Conservation (phyloP, 768 basidiomycete species). For the Leucocoprinus leucothites region DNA sequence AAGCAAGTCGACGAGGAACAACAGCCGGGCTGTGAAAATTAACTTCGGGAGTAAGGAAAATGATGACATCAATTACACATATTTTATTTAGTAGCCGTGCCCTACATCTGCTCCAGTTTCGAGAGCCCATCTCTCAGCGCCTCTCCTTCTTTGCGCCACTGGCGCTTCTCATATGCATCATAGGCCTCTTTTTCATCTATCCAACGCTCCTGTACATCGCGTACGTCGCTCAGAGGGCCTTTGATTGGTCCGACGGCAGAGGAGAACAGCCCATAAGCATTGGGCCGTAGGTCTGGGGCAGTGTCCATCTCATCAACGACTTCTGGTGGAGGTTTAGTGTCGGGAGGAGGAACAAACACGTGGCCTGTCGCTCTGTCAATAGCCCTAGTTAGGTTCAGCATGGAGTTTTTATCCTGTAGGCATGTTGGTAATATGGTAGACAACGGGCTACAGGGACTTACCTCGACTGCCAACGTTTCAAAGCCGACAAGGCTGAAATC, state of each 20-base stretch:
- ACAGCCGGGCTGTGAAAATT: neutral
- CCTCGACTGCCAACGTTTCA: constrained; percentile 96
- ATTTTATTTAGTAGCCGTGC: neutral
- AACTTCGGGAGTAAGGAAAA: too few species aligned
- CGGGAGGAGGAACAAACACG: constrained; percentile 67
- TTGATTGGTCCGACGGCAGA: constrained; percentile 55
- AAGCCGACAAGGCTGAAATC: constrained; percentile 93
- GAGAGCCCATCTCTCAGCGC: constrained; percentile 37
- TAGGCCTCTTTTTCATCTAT: constrained; percentile 80
- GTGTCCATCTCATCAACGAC: constrained; percentile 30
- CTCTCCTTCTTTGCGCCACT: constrained; percentile 79
- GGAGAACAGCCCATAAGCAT: constrained; percentile 65
- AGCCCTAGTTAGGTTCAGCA: constrained; percentile 80
- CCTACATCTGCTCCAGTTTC: neutral
- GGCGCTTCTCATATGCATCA: constrained; percentile 74
- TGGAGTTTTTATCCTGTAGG: constrained; percentile 87
- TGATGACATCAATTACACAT: neutral
- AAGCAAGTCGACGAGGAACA: neutral
- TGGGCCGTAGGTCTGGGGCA: constrained; percentile 50
- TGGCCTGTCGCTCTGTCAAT: constrained; percentile 94
- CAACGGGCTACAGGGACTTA: constrained; percentile 21
- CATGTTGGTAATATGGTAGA: neutral
- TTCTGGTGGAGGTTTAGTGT: constrained; percentile 30
- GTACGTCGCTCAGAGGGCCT: constrained; percentile 49
- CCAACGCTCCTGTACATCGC: constrained; percentile 93